These are phyloP conservation scores for Ziziphus jujuba DNA, from an alignment of 306 rosid genomes.

Conservation along the genomic window DNA sequence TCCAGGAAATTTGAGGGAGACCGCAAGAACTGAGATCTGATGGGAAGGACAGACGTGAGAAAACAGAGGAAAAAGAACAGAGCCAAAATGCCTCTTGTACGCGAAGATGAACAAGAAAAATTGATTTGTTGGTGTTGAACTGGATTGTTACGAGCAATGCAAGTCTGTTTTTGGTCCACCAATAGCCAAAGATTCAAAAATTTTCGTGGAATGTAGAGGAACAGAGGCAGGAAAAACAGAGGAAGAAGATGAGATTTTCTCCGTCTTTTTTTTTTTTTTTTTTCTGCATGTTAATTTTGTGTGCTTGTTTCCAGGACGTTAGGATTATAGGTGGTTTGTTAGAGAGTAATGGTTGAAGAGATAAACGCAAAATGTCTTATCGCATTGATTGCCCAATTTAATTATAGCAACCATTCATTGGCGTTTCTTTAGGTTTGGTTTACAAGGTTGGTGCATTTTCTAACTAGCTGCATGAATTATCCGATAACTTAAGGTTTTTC, in stretches of 20 bases:
- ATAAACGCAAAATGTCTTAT: slow-evolving; percentile 2
- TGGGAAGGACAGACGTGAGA: not conserved
- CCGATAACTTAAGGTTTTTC: too few species aligned
- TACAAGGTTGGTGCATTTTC: not conserved
- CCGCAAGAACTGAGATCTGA: not conserved
- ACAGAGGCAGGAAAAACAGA: slow-evolving; percentile 1
- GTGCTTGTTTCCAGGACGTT: slow-evolving; percentile 21
- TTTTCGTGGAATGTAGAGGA: not conserved
- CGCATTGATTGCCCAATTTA: slow-evolving; percentile 6
- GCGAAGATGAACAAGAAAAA: not conserved
- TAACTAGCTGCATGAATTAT: too few species aligned
- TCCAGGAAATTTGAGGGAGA: slow-evolving; percentile 1
- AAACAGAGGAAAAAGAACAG: not conserved
- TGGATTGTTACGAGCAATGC: not conserved
- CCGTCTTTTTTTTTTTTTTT: too few species aligned
- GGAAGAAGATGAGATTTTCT: not conserved
- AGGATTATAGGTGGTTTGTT: slow-evolving; percentile 19
- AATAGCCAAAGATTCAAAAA: not conserved
- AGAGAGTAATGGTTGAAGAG: slow-evolving; percentile 23
- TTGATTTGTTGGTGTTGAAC: not conserved
- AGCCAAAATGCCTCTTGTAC: not conserved
- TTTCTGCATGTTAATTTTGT: not conserved
- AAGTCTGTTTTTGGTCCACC: not conserved
- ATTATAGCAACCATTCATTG: not conserved
- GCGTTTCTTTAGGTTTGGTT: slow-evolving; percentile 25